Evolutionary conservation across 371 early-diverging fungal genomes (phyloP).

Genomic region (Apophysomyces sp.): DNA sequence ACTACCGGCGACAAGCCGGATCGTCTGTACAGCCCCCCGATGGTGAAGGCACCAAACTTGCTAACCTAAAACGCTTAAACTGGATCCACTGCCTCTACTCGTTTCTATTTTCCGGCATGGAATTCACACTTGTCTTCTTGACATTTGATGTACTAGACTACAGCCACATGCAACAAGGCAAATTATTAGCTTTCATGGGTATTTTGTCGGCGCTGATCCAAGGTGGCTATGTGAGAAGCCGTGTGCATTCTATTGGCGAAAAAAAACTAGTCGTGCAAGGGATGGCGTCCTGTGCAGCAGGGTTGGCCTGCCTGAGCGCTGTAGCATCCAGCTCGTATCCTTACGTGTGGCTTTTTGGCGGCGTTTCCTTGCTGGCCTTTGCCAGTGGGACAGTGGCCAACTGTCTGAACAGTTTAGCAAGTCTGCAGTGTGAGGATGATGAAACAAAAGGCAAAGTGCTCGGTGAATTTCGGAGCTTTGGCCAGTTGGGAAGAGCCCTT

Average conservation of each 20-base stretch:
- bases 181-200: conserved; percentile 85
- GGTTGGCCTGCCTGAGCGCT: conserved; percentile 64
- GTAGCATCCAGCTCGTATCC: conserved; percentile 34
- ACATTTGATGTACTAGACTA: conserved; percentile 90
- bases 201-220: conserved; percentile 86
- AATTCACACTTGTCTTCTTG: conserved; percentile 96
- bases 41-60: conserved; percentile 25
- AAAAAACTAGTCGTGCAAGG: conserved; percentile 77
- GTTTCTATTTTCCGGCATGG: conserved; percentile 96
- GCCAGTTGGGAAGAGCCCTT: conserved; percentile 90
- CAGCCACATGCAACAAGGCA: conserved; percentile 88
- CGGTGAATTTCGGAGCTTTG: conserved; percentile 86
- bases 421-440: conserved; percentile 50
- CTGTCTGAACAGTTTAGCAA: conserved; percentile 81
- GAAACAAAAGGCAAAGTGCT: conserved; percentile 69
- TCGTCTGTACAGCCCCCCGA: not conserved
- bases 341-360: conserved; percentile 30
- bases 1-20: not conserved
- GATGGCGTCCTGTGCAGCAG: conserved; percentile 68
- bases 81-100: conserved; percentile 82
- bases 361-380: conserved; percentile 81
- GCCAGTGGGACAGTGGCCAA: conserved; percentile 95
- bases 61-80: conserved; percentile 56
- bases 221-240: conserved; percentile 90
- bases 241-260: conserved; percentile 68